These are phyloP conservation scores for Sporormia fimetaria DNA, from an alignment of 495 filamentous ascomycete genomes.

Conservation along the genomic window DNA sequence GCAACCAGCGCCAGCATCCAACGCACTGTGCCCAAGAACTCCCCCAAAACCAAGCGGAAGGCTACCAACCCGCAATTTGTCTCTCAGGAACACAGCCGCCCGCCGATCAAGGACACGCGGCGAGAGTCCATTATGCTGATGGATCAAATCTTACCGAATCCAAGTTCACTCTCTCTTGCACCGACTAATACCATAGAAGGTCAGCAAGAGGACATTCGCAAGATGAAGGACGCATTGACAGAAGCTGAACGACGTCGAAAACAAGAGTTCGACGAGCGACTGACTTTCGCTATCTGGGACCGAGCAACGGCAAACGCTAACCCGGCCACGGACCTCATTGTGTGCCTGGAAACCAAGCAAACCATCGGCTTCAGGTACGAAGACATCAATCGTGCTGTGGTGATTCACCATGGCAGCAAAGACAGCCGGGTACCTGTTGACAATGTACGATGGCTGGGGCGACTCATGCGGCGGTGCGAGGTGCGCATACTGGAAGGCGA, in stretches of 20 bases:
- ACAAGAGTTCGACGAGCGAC: slow-evolving; percentile 66
- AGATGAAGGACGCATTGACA: slow-evolving; percentile 26
- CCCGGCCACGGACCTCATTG: slow-evolving; percentile 82
- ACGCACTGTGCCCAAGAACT: slow-evolving; percentile 64
- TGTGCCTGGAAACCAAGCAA: slow-evolving; percentile 83
- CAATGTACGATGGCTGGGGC: slow-evolving; percentile 88
- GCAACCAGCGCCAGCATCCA: slow-evolving; percentile 85
- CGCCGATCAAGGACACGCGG: slow-evolving; percentile 20
- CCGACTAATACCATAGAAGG: slow-evolving; percentile 18
- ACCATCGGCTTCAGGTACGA: slow-evolving; percentile 95
- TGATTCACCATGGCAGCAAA: slow-evolving; percentile 87
- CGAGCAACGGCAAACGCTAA: slow-evolving; percentile 87
- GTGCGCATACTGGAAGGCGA: slow-evolving; percentile 85
- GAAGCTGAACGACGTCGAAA: slow-evolving; percentile 59
- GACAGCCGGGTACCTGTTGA: slow-evolving; percentile 90
- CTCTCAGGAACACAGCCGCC: slow-evolving; percentile 30
- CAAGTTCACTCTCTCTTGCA: slow-evolving; percentile 19
- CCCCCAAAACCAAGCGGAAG: slow-evolving; percentile 31
- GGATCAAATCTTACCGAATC: slow-evolving; percentile 33
- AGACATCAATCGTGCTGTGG: slow-evolving; percentile 78
- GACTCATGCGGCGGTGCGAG: slow-evolving; percentile 68
- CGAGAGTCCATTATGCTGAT: slow-evolving; percentile 33
- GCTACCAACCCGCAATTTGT: slow-evolving; percentile 13
- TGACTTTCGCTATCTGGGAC: slow-evolving; percentile 90
- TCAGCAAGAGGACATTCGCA: slow-evolving; percentile 12